Conservation (phyloP, 176 grass and related monocot species). For the Phyllostachys edulis region DNA sequence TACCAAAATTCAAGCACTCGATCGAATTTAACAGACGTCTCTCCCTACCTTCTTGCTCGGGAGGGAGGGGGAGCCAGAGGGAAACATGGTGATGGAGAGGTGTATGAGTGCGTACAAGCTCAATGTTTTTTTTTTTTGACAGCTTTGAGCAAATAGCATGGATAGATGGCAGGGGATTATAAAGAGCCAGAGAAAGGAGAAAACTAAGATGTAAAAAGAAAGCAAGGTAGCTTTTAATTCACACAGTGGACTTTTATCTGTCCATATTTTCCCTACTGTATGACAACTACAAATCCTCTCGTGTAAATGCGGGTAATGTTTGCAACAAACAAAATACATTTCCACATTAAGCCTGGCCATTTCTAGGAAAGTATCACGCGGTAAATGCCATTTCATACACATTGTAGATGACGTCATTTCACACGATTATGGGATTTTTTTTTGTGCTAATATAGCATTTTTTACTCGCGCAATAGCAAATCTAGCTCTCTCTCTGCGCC, state of each 20-base stretch:
- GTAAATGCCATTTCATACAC: background rate
- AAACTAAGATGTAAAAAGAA: background rate
- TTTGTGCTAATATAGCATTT: too few relatives aligned
- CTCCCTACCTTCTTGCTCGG: background rate
- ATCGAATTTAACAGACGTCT: too few relatives aligned
- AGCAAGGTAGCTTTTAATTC: background rate
- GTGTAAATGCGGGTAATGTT: background rate
- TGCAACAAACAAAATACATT: background rate
- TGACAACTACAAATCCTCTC: background rate
- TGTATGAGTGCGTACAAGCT: background rate
- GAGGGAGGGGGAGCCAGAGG: background rate
- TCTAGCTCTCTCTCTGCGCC: accelerated
- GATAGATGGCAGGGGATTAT: background rate
- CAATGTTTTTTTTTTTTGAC: background rate
- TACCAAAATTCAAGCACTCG: background rate
- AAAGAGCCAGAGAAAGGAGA: background rate
- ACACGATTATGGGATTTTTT: background rate
- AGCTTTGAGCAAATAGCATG: background rate
- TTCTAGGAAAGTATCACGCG: background rate
- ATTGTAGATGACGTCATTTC: background rate
- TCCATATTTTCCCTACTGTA: background rate
- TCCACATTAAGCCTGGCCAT: background rate
- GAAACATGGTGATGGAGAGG: background rate
- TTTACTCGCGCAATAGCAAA: too few relatives aligned
- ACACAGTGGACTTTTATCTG: background rate